Conservation (phyloP, 768 basidiomycete species). For the Boletus coccyginus region DNA sequence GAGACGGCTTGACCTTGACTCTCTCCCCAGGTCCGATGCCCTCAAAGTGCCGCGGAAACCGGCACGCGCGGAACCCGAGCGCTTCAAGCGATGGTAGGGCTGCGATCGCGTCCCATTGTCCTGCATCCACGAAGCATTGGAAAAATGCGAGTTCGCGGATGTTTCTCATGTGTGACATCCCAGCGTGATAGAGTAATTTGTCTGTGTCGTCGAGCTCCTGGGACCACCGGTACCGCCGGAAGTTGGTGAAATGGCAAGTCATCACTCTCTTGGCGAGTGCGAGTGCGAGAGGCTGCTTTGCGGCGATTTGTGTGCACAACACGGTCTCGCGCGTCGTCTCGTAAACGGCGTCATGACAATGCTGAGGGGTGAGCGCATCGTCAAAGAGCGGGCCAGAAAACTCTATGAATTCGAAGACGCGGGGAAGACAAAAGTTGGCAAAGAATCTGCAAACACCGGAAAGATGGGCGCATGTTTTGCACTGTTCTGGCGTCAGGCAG, state of each 20-base stretch:
- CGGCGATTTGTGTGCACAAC: slow-evolving; percentile 30
- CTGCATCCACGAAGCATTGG: slow-evolving; percentile 1
- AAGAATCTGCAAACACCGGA: slow-evolving; percentile 45
- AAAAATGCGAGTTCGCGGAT: slow-evolving; percentile 14
- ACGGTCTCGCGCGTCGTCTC: not conserved
- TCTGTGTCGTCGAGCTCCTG: no score
- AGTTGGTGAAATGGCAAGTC: slow-evolving; percentile 9
- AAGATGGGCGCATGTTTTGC: slow-evolving; percentile 21
- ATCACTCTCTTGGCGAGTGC: slow-evolving; percentile 32
- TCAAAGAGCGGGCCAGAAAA: not conserved
- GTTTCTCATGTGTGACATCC: slow-evolving; percentile 17
- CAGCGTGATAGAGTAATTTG: slow-evolving; percentile 1
- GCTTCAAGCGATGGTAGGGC: slow-evolving; percentile 12
- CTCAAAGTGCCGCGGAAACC: not conserved
- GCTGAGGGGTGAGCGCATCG: no score
- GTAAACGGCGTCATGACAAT: not conserved
- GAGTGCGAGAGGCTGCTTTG: slow-evolving; percentile 25
- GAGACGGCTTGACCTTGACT: slow-evolving; percentile 4
- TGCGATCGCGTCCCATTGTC: slow-evolving; percentile 17
- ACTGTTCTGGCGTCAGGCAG: slow-evolving; percentile 9
- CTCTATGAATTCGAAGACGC: slow-evolving; percentile 36
- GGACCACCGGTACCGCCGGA: not conserved
- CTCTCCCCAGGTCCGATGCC: not conserved
- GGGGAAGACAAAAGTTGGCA: slow-evolving; percentile 36
- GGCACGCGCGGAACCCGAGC: slow-evolving; percentile 10